Evolutionary conservation across 1,284 basidiomycete genomes (phyloP), one percentile per base, ranked within the genome.

Genomic region (Cryptococcus sp.): DNA sequence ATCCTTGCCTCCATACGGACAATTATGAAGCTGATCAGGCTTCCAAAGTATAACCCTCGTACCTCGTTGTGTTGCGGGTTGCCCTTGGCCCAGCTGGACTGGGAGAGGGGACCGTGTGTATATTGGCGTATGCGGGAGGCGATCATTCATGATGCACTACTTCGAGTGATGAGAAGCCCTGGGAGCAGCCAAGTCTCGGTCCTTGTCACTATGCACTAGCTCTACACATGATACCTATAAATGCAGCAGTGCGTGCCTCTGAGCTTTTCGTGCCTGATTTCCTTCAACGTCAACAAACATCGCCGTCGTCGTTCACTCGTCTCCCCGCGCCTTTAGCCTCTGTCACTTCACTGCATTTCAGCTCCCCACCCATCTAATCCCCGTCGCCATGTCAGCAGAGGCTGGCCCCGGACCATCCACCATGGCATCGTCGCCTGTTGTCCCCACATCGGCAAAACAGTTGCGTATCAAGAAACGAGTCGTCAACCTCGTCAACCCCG

Each of bases 401-500:
- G 58, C 51, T 46, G 63, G 63, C 9, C 59, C 64, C 20, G 64
- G 62, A n/a, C 64, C 64, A 50, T 68, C 64, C 5, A 63, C 42
- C 13, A 63, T 65, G 62, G 62, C 61, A 7, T 57, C 59, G 5
- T 64, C 61, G 7, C 62, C 62, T n/a, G 55, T 67, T 9, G 63
- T 67, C 7, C 68, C 68, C 9, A 56, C 58, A 0, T 38, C 59
- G 23, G 67, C 65, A 0, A 57, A 50, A 28, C 48, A 57, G n/a
- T 49, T 61, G 6, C 58, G 63, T 15, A 50, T 66, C 5, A 67
- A 67, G 54, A 61, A 60, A 23, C 36, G 68, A 24, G 59, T 66
- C 4, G 53, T 71, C 56, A 69, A 68, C 38, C 55, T 71, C 23
- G 68, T 71, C 52, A 70, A 71, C 46, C 66, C 67, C 4, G 69